Evolutionary conservation across 345 rosid genomes (phyloP).

Genomic region (Corchorus olitorius): DNA sequence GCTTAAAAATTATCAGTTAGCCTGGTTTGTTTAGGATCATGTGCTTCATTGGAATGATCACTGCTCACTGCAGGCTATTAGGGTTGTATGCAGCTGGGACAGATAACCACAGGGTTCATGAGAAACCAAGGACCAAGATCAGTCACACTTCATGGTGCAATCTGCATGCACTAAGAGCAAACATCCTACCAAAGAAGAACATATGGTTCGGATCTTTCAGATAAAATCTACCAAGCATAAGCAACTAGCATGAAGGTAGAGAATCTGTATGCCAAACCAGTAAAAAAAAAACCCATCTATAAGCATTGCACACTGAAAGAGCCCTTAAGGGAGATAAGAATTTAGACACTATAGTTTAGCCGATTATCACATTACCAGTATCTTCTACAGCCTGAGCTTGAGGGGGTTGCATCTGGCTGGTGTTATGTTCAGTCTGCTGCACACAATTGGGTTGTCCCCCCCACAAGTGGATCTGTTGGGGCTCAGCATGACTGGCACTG

Average conservation of each 20-base stretch:
- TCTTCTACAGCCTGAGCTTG: neutral
- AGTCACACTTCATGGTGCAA: neutral
- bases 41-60: neutral
- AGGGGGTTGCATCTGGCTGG: neutral
- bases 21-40: neutral
- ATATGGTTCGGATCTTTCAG: neutral
- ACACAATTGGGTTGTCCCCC: neutral
- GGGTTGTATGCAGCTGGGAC: neutral
- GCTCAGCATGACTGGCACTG: neutral
- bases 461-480: neutral
- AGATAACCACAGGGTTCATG: neutral
- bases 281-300: neutral
- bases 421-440: neutral
- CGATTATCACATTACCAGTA: neutral
- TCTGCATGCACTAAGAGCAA: neutral
- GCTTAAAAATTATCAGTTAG: neutral
- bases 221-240: neutral
- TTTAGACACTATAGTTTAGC: neutral
- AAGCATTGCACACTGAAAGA: neutral
- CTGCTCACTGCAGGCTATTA: neutral
- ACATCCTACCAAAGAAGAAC: neutral
- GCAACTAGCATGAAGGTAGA: neutral
- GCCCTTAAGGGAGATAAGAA: neutral
- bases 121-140: neutral
- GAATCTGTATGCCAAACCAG: too few species aligned